Evolutionary conservation across 352 stramenopile genomes (phyloP).

Genomic region (Phytopythium helicoides): DNA sequence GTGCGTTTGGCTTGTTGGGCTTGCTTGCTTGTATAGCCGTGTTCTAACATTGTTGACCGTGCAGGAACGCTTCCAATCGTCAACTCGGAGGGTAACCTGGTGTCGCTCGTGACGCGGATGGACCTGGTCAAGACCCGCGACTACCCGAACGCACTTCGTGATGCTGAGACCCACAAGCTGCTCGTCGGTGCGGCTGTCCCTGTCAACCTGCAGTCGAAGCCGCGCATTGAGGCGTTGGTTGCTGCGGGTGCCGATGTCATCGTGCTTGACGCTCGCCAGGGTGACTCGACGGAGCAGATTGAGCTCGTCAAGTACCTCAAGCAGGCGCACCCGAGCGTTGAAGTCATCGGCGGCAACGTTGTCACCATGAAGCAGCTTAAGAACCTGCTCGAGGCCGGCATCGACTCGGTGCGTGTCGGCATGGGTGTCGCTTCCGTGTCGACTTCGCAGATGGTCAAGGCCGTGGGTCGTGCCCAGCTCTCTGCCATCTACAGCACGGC

Average conservation of each 20-base stretch:
- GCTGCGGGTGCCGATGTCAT: slow-evolving; percentile 96
- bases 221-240: slow-evolving; percentile 84
- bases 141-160: slow-evolving; percentile 93
- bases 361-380: slow-evolving; percentile 95
- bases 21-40: neutral
- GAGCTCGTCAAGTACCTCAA: slow-evolving; percentile 92
- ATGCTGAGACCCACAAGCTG: slow-evolving; percentile 93
- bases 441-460: slow-evolving; percentile 99
- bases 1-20: slow-evolving; percentile 11
- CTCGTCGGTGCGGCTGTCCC: slow-evolving; percentile 96
- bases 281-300: slow-evolving; percentile 91
- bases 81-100: slow-evolving; percentile 93
- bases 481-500: slow-evolving; percentile 98
- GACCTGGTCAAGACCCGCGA: slow-evolving; percentile 97
- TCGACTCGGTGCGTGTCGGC: slow-evolving; percentile 97
- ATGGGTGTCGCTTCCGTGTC: slow-evolving; percentile 99
- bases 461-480: slow-evolving; percentile 96
- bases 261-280: slow-evolving; percentile 98
- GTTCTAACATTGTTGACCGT: neutral
- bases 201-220: slow-evolving; percentile 91
- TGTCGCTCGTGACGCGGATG: slow-evolving; percentile 96
- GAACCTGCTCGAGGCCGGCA: slow-evolving; percentile 96
- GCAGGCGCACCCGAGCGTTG: slow-evolving; percentile 77
- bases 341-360: slow-evolving; percentile 99
- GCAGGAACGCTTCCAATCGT: slow-evolving; percentile 95